phyloP scores from a whole-genome alignment of 2,329 filamentous ascomycete species.

The Thyridium curvatum region DNA sequence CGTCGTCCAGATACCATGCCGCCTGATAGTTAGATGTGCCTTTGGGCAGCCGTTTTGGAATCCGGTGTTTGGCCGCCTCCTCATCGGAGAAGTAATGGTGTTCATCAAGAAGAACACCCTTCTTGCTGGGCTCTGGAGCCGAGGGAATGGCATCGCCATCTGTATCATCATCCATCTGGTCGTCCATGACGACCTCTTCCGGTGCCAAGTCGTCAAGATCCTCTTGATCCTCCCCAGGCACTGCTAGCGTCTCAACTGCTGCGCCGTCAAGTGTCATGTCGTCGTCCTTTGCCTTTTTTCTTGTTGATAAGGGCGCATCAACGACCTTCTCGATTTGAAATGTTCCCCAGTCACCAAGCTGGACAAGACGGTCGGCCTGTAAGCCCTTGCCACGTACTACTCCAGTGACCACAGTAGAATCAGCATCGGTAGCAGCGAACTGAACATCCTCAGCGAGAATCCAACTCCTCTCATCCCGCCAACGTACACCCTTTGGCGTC shows the following conservation, averaged over 20 bases:
- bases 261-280: conserved; percentile 63
- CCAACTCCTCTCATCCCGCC: conserved; percentile 94
- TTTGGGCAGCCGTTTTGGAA: conserved; percentile 69
- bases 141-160: conserved; percentile 39
- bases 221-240: conserved; percentile 74
- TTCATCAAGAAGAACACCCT: conserved; percentile 89
- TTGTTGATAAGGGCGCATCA: conserved; percentile 60
- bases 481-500: conserved; percentile 87
- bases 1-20: conserved; percentile 76
- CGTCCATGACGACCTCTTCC: conserved; percentile 70
- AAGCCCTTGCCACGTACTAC: conserved; percentile 79
- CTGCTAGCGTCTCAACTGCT: conserved; percentile 55
- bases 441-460: conserved; percentile 80
- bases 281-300: conserved; percentile 54
- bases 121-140: conserved; percentile 45
- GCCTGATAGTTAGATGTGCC: conserved; percentile 93
- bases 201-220: conserved; percentile 79
- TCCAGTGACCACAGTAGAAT: conserved; percentile 72
- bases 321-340: conserved; percentile 90
- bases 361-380: conserved; percentile 84
- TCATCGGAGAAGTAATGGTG: conserved; percentile 98
- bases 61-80: conserved; percentile 46
- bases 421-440: conserved; percentile 55
- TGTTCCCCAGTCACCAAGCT: conserved; percentile 89
- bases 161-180: conserved; percentile 52